A percentile compares a stretch with the other conserved stretches of the same genome.
Conservation (phyloP, 495 filamentous ascomycete species). For the Margaritispora aquatica region DNA sequence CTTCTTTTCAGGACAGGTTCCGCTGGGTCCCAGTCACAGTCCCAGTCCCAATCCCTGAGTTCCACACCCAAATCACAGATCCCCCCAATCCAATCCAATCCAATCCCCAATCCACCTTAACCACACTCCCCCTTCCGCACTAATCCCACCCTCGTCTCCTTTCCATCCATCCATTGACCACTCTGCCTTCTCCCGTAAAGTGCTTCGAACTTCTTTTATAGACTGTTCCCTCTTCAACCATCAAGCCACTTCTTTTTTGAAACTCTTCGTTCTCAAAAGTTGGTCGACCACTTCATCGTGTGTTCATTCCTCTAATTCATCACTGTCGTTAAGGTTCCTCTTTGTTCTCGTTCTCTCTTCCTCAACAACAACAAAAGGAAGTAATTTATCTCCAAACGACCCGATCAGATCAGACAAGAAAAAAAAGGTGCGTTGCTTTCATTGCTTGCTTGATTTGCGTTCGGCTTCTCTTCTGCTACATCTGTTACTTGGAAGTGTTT, state of each 20-base stretch:
- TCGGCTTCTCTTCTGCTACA: neutral
- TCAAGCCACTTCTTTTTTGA: conserved; percentile 17
- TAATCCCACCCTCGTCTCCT: no score
- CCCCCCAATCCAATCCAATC: no score
- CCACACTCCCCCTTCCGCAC: no score
- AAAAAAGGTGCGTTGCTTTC: conserved; percentile 7
- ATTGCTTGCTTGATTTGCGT: no score
- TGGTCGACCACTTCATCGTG: conserved; percentile 2
- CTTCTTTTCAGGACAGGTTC: no score
- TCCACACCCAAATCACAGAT: no score
- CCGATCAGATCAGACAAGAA: conserved; percentile 8
- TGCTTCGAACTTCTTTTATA: neutral
- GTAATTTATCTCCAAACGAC: neutral
- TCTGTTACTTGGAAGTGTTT: conserved; percentile 7
- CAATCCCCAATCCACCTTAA: no score
- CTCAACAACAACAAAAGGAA: neutral
- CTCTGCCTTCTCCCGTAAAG: neutral
- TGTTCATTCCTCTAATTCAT: conserved; percentile 15
- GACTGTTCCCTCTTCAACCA: neutral
- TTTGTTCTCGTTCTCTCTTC: neutral
- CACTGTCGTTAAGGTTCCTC: conserved; percentile 23
- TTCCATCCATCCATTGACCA: neutral
- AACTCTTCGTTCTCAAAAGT: conserved; percentile 6
- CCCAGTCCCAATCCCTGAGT: no score
- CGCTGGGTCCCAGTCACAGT: no score